These are phyloP conservation scores for Uronychia binucleata DNA, from an alignment of 73 alveolate species.

Conservation along the genomic window DNA sequence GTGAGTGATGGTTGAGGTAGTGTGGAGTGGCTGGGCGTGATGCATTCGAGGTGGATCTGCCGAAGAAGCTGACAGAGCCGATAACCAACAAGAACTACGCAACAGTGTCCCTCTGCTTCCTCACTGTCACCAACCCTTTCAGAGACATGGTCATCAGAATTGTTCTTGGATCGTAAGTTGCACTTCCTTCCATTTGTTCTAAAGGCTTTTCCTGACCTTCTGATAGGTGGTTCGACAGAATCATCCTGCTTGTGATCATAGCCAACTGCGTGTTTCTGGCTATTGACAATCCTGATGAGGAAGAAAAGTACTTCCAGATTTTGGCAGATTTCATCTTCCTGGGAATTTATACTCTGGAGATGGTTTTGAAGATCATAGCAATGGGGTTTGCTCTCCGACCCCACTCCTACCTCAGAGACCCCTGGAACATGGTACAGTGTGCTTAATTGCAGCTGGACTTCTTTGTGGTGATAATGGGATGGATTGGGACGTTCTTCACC, in stretches of 20 bases:
- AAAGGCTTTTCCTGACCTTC: too few species aligned
- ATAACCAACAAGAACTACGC: constrained; percentile 51
- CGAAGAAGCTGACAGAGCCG: constrained; percentile 26
- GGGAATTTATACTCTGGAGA: neutral
- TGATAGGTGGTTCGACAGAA: constrained; percentile 54
- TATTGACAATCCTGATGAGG: neutral
- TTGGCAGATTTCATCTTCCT: neutral
- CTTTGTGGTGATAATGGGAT: constrained; percentile 76
- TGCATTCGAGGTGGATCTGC: constrained; percentile 23
- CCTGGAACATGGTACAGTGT: neutral
- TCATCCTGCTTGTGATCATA: constrained; percentile 37
- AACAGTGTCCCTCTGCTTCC: constrained; percentile 47
- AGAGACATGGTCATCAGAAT: constrained; percentile 37
- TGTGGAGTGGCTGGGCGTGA: constrained; percentile 51
- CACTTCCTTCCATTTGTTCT: too few species aligned
- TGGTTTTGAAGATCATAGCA: constrained; percentile 1
- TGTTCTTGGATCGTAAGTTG: constrained; percentile 29
- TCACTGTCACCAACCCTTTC: constrained; percentile 53
- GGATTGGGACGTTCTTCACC: constrained; percentile 60
- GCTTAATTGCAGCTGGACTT: constrained; percentile 55
- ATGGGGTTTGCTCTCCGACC: constrained; percentile 6
- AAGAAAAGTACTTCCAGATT: neutral
- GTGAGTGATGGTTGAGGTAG: too few species aligned
- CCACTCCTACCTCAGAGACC: constrained; percentile 3
- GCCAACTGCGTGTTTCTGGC: constrained; percentile 57